A percentile compares a stretch with the other conserved stretches of the same genome.
These are phyloP conservation scores for Tulasnella sp. DNA, from an alignment of 768 basidiomycete species.

Conservation along the genomic window DNA sequence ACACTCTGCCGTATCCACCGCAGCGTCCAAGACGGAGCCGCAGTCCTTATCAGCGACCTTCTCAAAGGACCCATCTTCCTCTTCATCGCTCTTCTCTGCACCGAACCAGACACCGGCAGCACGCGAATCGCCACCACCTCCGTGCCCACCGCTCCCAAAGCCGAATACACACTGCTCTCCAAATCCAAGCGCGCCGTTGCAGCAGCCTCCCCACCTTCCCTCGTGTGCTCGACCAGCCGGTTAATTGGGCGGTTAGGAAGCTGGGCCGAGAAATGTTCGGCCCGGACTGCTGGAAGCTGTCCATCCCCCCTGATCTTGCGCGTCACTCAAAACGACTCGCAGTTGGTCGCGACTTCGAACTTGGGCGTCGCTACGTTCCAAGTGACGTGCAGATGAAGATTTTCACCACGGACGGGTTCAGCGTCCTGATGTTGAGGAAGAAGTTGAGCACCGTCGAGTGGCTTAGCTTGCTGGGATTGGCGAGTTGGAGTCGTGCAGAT, in stretches of 20 bases:
- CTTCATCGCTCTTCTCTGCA: constrained; percentile 56
- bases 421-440: constrained; percentile 71
- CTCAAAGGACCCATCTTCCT: constrained; percentile 86
- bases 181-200: constrained; percentile 16
- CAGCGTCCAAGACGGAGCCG: constrained; percentile 78
- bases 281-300: constrained; percentile 92
- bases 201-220: neutral
- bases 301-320: constrained; percentile 95
- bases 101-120: constrained; percentile 33
- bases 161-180: constrained; percentile 34
- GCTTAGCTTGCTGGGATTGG: constrained; percentile 76
- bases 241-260: constrained; percentile 47
- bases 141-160: constrained; percentile 31
- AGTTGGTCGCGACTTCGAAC: constrained; percentile 91
- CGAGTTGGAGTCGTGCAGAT: constrained; percentile 87
- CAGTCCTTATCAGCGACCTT: constrained; percentile 88
- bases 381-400: constrained; percentile 97
- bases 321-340: constrained; percentile 90
- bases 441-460: constrained; percentile 68
- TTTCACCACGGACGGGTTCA: constrained; percentile 85
- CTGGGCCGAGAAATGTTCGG: constrained; percentile 69
- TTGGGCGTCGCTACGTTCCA: constrained; percentile 93
- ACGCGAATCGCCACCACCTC: constrained; percentile 23
- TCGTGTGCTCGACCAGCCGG: neutral
- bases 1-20: constrained; percentile 75